These are phyloP conservation scores for Apophysomyces trapeziformis DNA, from an alignment of 371 early-diverging fungal genomes.

Conservation along the genomic window DNA sequence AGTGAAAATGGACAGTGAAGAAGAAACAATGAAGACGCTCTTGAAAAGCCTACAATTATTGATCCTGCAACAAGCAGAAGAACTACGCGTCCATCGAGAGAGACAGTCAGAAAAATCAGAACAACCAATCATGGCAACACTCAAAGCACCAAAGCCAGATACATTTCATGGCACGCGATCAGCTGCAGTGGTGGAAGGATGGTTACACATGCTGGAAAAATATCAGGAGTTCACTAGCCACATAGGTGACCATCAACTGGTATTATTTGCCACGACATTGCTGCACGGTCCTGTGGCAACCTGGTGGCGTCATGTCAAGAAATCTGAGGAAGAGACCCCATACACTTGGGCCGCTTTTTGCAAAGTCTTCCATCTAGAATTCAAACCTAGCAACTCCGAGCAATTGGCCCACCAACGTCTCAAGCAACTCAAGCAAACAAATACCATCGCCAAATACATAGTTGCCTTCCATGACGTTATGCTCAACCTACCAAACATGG, in stretches of 20 bases:
- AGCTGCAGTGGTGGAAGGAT: slow-evolving; percentile 10
- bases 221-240: not conserved
- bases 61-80: no score
- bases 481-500: slow-evolving; percentile 19
- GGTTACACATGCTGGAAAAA: slow-evolving; percentile 13
- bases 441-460: slow-evolving; percentile 6
- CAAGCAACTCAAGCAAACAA: not conserved
- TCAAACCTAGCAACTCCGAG: slow-evolving; percentile 5
- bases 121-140: no score
- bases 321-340: not conserved
- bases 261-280: not conserved
- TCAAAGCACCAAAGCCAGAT: not conserved
- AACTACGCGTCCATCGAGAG: no score
- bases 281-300: not conserved
- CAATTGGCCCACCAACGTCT: slow-evolving; percentile 8
- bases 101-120: no score
- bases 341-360: slow-evolving; percentile 1
- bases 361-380: not conserved
- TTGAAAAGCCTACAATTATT: no score
- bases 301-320: slow-evolving; percentile 6
- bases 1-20: no score
- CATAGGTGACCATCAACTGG: slow-evolving; percentile 3
- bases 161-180: slow-evolving; percentile 8
- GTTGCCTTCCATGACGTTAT: slow-evolving; percentile 15
- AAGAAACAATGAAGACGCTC: no score